These are phyloP conservation scores for Trichoderma lentiforme DNA, from an alignment of 2,329 filamentous ascomycete genomes.

Conservation along the genomic window DNA sequence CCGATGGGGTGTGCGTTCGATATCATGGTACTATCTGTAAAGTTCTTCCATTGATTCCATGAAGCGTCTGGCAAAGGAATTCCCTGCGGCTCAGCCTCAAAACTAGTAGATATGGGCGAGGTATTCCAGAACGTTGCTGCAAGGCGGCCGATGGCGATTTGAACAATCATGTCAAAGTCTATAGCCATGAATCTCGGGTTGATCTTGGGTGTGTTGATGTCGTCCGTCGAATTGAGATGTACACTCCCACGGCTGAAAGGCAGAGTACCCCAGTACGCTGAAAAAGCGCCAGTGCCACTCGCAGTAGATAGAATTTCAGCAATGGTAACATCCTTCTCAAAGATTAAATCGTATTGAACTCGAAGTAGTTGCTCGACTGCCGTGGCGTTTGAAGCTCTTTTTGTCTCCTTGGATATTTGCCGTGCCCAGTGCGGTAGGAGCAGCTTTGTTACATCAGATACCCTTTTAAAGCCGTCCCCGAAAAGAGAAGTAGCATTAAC, in stretches of 20 bases:
- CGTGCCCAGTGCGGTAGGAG: slow-evolving; percentile 32
- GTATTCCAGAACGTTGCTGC: slow-evolving; percentile 33
- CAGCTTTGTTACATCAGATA: slow-evolving; percentile 27
- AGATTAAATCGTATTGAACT: slow-evolving; percentile 48
- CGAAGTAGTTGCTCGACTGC: slow-evolving; percentile 40
- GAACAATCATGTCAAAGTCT: slow-evolving; percentile 53
- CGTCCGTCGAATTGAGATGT: slow-evolving; percentile 48
- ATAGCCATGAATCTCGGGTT: slow-evolving; percentile 33
- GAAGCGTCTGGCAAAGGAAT: slow-evolving; percentile 9
- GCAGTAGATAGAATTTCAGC: slow-evolving; percentile 44
- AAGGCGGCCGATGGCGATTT: slow-evolving; percentile 30
- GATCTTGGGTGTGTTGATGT: slow-evolving; percentile 39
- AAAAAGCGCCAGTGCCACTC: slow-evolving; percentile 31
- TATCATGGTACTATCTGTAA: slow-evolving; percentile 1
- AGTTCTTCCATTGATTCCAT: slow-evolving; percentile 20
- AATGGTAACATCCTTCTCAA: slow-evolving; percentile 42
- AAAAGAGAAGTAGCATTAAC: slow-evolving; percentile 35
- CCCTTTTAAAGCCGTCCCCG: slow-evolving; percentile 24
- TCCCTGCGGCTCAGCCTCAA: background rate
- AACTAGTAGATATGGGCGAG: slow-evolving; percentile 21
- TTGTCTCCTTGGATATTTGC: slow-evolving; percentile 26
- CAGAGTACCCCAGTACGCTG: slow-evolving; percentile 37
- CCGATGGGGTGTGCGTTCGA: slow-evolving; percentile 46
- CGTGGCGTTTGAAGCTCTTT: slow-evolving; percentile 28
- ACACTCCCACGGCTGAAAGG: slow-evolving; percentile 57